Conservation (phyloP, 2,329 filamentous ascomycete species). For the Colletotrichum ledebouriae region DNA sequence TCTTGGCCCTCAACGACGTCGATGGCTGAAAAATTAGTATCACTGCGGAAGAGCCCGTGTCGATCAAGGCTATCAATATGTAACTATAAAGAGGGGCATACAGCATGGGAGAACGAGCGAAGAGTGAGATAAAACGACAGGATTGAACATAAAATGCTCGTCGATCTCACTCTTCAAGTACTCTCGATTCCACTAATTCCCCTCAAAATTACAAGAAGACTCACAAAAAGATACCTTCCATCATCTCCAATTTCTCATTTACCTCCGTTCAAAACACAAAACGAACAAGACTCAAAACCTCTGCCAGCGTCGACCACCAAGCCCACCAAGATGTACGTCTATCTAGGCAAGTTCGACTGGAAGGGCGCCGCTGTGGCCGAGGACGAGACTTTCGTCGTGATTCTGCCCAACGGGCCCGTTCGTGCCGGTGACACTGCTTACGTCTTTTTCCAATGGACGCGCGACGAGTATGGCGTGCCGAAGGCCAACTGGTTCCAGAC, state of each 20-base stretch:
- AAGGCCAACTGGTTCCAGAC: slow-evolving; percentile 23
- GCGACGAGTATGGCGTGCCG: background rate
- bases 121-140: background rate
- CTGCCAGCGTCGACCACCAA: background rate
- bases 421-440: slow-evolving; percentile 21
- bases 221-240: background rate
- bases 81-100: background rate
- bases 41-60: background rate
- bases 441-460: slow-evolving; percentile 25
- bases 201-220: background rate
- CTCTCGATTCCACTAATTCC: background rate
- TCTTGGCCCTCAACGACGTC: background rate
- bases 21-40: rapidly evolving
- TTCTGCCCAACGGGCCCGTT: slow-evolving; percentile 16
- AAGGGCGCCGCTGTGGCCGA: background rate
- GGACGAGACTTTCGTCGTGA: slow-evolving; percentile 19
- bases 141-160: background rate
- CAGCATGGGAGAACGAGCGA: background rate
- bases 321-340: slow-evolving; percentile 18
- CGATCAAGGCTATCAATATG: background rate
- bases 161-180: background rate
- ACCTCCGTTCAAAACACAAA: background rate
- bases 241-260: background rate
- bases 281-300: background rate
- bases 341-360: slow-evolving; percentile 19